These are phyloP conservation scores for Hypoxylon rubiginosum DNA, from an alignment of 2,329 filamentous ascomycete genomes.

Conservation along the genomic window DNA sequence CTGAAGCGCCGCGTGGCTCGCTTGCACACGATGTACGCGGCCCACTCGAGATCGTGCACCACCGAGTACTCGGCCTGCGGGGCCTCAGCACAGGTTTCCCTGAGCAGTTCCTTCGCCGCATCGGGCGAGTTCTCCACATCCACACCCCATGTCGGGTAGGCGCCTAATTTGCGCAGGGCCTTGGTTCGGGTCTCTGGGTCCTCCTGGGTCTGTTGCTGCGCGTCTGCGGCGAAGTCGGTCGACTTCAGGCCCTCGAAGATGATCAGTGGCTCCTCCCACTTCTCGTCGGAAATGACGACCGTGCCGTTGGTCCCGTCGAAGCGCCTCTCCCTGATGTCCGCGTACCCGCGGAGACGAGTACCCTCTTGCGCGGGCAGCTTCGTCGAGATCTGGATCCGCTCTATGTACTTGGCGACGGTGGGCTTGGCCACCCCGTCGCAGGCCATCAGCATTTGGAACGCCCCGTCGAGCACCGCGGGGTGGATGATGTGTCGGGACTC, in stretches of 20 bases:
- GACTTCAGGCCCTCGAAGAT: slow-evolving; percentile 49
- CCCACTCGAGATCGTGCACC: slow-evolving; percentile 48
- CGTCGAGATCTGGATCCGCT: slow-evolving; percentile 47
- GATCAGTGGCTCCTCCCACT: slow-evolving; percentile 48
- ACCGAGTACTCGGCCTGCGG: slow-evolving; percentile 45
- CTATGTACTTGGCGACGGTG: slow-evolving; percentile 48
- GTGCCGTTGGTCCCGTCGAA: slow-evolving; percentile 49
- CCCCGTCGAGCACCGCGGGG: slow-evolving; percentile 46
- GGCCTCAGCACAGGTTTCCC: slow-evolving; percentile 39
- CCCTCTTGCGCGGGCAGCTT: slow-evolving; percentile 45
- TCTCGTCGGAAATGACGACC: slow-evolving; percentile 48
- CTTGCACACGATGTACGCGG: slow-evolving; percentile 50
- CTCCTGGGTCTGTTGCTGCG: slow-evolving; percentile 37
- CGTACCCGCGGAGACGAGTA: slow-evolving; percentile 45
- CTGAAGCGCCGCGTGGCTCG: slow-evolving; percentile 46
- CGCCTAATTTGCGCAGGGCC: slow-evolving; percentile 45
- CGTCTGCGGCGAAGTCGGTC: slow-evolving; percentile 44
- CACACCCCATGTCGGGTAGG: slow-evolving; percentile 47
- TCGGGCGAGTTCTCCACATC: slow-evolving; percentile 49
- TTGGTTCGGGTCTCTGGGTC: slow-evolving; percentile 44
- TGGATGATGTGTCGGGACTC: slow-evolving; percentile 47
- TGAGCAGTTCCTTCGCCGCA: slow-evolving; percentile 38
- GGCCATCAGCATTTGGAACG: slow-evolving; percentile 48
- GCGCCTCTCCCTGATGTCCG: slow-evolving; percentile 48
- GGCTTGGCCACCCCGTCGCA: slow-evolving; percentile 47